Conservation (phyloP, 2,329 filamentous ascomycete genomes). For the Xylariaceae sp. region DNA sequence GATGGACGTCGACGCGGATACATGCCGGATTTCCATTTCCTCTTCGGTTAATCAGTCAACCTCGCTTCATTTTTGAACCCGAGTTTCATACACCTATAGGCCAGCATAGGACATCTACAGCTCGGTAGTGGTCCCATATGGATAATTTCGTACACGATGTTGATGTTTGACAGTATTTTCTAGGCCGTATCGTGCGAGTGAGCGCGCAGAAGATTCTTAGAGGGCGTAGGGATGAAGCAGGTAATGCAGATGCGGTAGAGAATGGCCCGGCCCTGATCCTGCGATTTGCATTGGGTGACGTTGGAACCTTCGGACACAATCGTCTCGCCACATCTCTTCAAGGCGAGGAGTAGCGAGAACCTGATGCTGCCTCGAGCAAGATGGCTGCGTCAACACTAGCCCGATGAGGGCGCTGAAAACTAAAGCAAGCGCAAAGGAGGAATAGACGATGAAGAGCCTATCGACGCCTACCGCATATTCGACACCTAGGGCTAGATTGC, state of each 20-base stretch:
- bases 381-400: background rate
- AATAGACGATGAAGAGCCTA: background rate
- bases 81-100: no score
- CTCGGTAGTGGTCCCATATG: constrained; percentile 8
- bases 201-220: background rate
- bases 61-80: no score
- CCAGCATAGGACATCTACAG: no score
- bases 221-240: background rate
- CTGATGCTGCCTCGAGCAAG: constrained; percentile 6
- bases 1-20: no score
- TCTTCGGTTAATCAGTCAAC: no score
- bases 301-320: constrained; percentile 2
- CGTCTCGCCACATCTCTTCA: constrained; percentile 11
- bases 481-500: constrained; percentile 8
- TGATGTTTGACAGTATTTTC: constrained; percentile 6
- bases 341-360: constrained; percentile 10
- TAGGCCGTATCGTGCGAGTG: constrained; percentile 7
- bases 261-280: constrained; percentile 5
- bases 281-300: constrained; percentile 5
- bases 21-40: no score
- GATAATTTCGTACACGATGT: constrained; percentile 12
- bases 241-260: background rate
- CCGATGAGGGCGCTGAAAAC: background rate
- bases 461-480: constrained; percentile 15
- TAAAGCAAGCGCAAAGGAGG: background rate